Percentiles rank a stretch among this genome's conserved stretches.
These are phyloP conservation scores for Gossypium herbaceum DNA, from an alignment of 345 rosid genomes.

Conservation along the genomic window DNA sequence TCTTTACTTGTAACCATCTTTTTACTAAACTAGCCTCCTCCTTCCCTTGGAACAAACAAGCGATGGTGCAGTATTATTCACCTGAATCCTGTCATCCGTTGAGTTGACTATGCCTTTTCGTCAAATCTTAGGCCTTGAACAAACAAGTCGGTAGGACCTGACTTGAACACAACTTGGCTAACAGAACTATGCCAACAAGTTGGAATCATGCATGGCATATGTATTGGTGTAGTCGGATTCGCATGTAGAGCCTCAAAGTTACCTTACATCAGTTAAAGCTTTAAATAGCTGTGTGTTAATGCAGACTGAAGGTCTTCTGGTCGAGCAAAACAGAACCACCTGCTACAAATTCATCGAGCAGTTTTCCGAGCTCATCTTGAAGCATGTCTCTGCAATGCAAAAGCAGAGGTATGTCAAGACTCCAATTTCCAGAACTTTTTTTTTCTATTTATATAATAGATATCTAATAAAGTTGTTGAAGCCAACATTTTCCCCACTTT, in stretches of 20 bases:
- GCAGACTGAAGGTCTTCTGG: slow-evolving; percentile 75
- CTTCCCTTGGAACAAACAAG: too few relatives aligned
- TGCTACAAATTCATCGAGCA: slow-evolving; percentile 35
- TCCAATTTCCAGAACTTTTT: background rate
- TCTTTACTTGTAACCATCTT: background rate
- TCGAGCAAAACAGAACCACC: slow-evolving; percentile 49
- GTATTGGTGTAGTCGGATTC: background rate
- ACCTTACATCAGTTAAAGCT: background rate
- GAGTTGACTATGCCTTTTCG: too few relatives aligned
- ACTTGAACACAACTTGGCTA: background rate
- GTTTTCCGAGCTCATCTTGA: slow-evolving; percentile 39
- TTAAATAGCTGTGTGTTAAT: background rate
- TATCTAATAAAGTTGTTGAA: background rate
- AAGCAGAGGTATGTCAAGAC: slow-evolving; percentile 53
- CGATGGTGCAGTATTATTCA: too few relatives aligned
- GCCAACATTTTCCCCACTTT: background rate
- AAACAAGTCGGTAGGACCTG: too few relatives aligned
- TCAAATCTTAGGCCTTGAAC: too few relatives aligned
- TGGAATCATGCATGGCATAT: slow-evolving; percentile 4
- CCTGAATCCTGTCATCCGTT: too few relatives aligned
- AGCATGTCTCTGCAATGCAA: slow-evolving; percentile 49
- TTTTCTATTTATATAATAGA: background rate
- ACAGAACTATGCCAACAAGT: background rate
- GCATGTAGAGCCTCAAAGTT: background rate
- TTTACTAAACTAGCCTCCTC: too few relatives aligned